Conservation (phyloP, 2,329 filamentous ascomycete species). For the Curvularia hawaiiensis region DNA sequence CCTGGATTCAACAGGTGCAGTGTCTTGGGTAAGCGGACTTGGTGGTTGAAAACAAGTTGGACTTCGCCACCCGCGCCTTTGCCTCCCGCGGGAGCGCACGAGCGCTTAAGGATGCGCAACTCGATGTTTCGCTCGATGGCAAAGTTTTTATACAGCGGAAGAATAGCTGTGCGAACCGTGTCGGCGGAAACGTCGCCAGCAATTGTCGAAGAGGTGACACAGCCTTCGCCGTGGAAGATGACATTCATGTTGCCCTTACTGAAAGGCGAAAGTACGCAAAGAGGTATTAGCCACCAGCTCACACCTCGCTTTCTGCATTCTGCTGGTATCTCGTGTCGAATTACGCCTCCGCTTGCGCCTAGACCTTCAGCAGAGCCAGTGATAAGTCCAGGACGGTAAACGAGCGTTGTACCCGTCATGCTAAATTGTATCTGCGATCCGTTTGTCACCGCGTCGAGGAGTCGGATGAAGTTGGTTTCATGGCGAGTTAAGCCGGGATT, state of each 20-base stretch:
- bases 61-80: conserved; percentile 87
- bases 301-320: conserved; percentile 79
- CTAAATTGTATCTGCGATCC: conserved; percentile 94
- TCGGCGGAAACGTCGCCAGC: conserved; percentile 89
- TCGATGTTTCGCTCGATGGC: conserved; percentile 88
- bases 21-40: conserved; percentile 92
- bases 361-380: conserved; percentile 80
- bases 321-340: conserved; percentile 79
- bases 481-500: conserved; percentile 88
- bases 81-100: conserved; percentile 70
- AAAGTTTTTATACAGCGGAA: conserved; percentile 89
- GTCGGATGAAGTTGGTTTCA: conserved; percentile 93
- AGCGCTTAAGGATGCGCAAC: conserved; percentile 78
- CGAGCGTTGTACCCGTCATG: conserved; percentile 90
- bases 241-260: conserved; percentile 91
- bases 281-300: conserved; percentile 88
- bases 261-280: conserved; percentile 91
- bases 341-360: conserved; percentile 73
- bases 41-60: conserved; percentile 91
- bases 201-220: conserved; percentile 86
- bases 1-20: conserved; percentile 86
- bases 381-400: conserved; percentile 91
- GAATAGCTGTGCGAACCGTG: conserved; percentile 87
- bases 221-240: conserved; percentile 85
- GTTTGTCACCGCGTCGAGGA: conserved; percentile 94